A percentile compares a stretch with the other conserved stretches of the same genome.
These are phyloP conservation scores for Paxillus ammoniavirescens DNA, from an alignment of 768 basidiomycete genomes.

Conservation along the genomic window DNA sequence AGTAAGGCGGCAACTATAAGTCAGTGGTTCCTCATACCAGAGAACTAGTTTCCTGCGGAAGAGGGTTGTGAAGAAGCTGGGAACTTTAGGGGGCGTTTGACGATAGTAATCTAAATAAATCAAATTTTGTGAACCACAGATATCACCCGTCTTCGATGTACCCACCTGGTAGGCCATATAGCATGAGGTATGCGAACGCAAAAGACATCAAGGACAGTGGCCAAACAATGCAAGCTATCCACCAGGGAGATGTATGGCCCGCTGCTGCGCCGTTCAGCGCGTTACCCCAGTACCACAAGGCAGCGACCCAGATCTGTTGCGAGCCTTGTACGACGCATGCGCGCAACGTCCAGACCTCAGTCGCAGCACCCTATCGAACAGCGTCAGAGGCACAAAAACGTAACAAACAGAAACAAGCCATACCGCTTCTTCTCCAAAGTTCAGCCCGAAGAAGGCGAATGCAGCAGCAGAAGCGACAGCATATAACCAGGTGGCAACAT, in stretches of 20 bases:
- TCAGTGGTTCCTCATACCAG: constrained; percentile 45
- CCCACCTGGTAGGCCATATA: constrained; percentile 82
- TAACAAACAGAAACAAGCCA: constrained; percentile 19
- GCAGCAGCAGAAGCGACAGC: constrained; percentile 91
- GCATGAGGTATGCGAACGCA: constrained; percentile 78
- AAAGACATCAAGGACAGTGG: constrained; percentile 76
- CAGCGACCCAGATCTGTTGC: constrained; percentile 95
- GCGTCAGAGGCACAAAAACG: constrained; percentile 7
- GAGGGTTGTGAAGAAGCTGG: constrained; percentile 85
- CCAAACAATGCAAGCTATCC: constrained; percentile 81
- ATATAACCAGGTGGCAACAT: constrained; percentile 86
- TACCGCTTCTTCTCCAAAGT: constrained; percentile 96
- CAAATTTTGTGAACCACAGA: constrained; percentile 9
- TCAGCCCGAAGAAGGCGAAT: constrained; percentile 92
- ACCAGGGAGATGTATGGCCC: constrained; percentile 70
- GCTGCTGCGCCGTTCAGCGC: constrained; percentile 58
- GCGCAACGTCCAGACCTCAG: constrained; percentile 89
- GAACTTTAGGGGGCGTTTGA: constrained; percentile 93
- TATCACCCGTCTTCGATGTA: background rate
- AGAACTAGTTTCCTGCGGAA: constrained; percentile 89
- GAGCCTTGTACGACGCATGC: constrained; percentile 94
- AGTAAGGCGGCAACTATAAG: background rate
- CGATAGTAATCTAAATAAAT: constrained; percentile 70
- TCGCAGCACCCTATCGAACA: constrained; percentile 73
- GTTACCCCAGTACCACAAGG: constrained; percentile 95